Base-by-base conservation (phyloP, 139 green algal genomes). In the Diplosphaera chodatii region DNA sequence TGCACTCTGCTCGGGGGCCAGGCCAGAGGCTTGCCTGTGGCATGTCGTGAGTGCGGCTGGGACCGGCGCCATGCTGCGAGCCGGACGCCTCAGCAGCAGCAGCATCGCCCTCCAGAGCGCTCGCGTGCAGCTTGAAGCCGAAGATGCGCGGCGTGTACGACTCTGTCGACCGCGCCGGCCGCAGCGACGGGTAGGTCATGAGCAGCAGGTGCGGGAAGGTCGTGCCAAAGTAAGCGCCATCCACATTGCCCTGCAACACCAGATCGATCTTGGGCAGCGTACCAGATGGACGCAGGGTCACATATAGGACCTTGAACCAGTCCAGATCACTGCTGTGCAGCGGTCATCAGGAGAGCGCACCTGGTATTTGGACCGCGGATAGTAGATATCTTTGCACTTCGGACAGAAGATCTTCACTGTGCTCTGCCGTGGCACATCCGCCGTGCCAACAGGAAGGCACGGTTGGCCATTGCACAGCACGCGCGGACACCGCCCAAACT, bases 141-240 rank as follows among this genome's bases (percentile, higher is more conserved):
- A 97, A 98, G n/a, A 98, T 87, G 28, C 88, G 81, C 0, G 93
- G 93, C 40, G 92, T 78, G 71, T 97, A 98, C 4, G 64, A 59
- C 23, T 81, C 67, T 29, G 82, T 75, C 22, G 72, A 79, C 71
- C 88, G 91, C 3, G 76, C 68, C 20, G 87, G 90, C 30, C 90
- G 82, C 34, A 93, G 66, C 68, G 87, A 82, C 23, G 88, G 83
- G 77, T 96, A 96, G 0, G 94, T 97, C 87, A 98, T 93, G 25
- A 98, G 79, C 70, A 98, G 87, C 29, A 98, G 82, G 80, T 98
- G 94, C 1, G 94, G 89, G 75, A 97, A 96, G 32, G 94, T 98
- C 1, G 94, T 98, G 25, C 94, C 94, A 76, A 97, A 98, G 81
- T 96, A 98, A 1, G 93, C 93, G 13, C 93, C 91, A 75, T 96